Conservation (phyloP, 805 yeast genomes). For the Diddensiella transvaalensis region DNA sequence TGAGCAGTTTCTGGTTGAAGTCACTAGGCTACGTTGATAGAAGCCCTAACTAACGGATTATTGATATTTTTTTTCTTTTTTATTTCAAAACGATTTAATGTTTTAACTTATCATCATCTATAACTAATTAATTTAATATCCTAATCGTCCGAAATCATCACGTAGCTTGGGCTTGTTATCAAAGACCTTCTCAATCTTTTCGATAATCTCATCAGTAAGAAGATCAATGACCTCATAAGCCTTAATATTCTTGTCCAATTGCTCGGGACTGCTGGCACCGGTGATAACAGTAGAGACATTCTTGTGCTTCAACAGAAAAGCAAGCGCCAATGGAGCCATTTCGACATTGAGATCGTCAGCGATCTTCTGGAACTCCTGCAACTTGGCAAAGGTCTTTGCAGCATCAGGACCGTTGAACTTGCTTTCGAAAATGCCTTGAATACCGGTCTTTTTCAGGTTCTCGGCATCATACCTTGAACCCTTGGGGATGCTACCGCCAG, state of each 20-base stretch:
- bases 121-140: conserved; percentile 1
- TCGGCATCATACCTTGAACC: conserved; percentile 25
- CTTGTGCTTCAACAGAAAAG: conserved; percentile 31
- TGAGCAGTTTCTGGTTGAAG: conserved; percentile 37
- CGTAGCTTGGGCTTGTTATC: conserved; percentile 26
- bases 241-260: conserved; percentile 29
- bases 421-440: conserved; percentile 7
- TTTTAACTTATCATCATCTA: background rate
- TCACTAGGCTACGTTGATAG: conserved; percentile 28
- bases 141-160: conserved; percentile 9
- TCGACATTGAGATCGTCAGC: conserved; percentile 30
- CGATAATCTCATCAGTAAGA: conserved; percentile 29
- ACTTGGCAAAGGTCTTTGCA: conserved; percentile 24
- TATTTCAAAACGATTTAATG: background rate
- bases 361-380: conserved; percentile 23
- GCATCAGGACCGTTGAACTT: conserved; percentile 27
- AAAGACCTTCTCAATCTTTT: conserved; percentile 28
- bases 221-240: conserved; percentile 30
- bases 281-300: conserved; percentile 32
- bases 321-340: conserved; percentile 32
- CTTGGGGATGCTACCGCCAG: conserved; percentile 24
- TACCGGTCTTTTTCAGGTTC: conserved; percentile 15
- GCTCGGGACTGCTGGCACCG: conserved; percentile 32
- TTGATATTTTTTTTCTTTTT: background rate
- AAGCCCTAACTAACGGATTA: background rate